phyloP scores from a whole-genome alignment of 108 stramenopile species.

The Conticribra guillardii region DNA sequence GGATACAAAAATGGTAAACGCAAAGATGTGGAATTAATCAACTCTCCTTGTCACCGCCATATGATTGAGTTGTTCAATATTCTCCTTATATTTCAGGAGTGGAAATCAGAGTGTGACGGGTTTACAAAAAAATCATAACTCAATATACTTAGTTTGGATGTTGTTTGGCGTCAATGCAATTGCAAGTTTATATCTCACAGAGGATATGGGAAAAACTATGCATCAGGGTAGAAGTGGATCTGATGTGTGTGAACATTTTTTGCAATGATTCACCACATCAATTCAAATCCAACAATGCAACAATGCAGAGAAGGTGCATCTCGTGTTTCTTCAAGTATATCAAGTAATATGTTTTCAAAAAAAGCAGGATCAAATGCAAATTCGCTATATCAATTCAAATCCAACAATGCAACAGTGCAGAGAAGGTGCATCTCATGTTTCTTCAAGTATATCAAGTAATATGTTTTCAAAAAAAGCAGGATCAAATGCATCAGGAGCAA shows the following conservation, averaged over 20 bases:
- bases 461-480: slow-evolving; percentile 3
- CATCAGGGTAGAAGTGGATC: too few species aligned
- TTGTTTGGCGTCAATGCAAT: slow-evolving; percentile 3
- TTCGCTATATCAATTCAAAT: too few species aligned
- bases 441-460: too few species aligned
- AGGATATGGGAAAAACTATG: slow-evolving; percentile 3
- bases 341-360: not conserved
- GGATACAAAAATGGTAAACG: slow-evolving; percentile 3
- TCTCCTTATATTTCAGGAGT: slow-evolving; percentile 5
- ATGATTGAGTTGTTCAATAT: slow-evolving; percentile 10
- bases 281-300: too few species aligned
- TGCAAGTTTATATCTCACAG: slow-evolving; percentile 5
- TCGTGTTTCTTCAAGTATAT: not conserved
- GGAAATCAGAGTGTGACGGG: slow-evolving; percentile 7
- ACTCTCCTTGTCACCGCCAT: slow-evolving; percentile 11
- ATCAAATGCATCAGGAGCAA: slow-evolving; percentile 2
- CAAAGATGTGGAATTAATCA: slow-evolving; percentile 3
- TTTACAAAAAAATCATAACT: slow-evolving; percentile 1
- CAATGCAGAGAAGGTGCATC: slow-evolving; percentile 5
- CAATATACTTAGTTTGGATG: slow-evolving; percentile 8
- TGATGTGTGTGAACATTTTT: slow-evolving; percentile 26
- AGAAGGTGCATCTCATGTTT: too few species aligned
- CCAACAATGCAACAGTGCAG: too few species aligned
- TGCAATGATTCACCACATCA: not conserved
- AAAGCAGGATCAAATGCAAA: too few species aligned